These are phyloP conservation scores for Tinospora cordifolia DNA, from an alignment of 164 flowering plant species.

Conservation along the genomic window DNA sequence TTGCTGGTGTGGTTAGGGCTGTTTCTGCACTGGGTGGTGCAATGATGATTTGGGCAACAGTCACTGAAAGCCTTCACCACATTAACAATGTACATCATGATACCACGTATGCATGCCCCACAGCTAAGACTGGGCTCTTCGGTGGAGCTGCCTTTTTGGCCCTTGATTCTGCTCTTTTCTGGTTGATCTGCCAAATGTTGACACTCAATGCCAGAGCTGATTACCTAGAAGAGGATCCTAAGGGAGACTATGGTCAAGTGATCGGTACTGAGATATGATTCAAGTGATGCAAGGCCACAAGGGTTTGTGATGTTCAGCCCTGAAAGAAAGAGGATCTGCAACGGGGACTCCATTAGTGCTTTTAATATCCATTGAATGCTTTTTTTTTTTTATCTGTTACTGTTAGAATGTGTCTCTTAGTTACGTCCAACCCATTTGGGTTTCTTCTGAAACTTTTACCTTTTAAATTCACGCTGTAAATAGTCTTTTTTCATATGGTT, in stretches of 20 bases:
- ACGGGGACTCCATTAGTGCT: background rate
- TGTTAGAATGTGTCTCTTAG: background rate
- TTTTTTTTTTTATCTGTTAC: background rate
- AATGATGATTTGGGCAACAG: constrained; percentile 70
- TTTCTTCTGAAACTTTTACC: background rate
- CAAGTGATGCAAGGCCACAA: constrained; percentile 9
- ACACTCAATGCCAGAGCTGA: constrained; percentile 34
- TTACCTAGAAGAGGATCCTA: constrained; percentile 30
- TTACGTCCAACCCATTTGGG: background rate
- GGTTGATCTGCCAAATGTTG: constrained; percentile 44
- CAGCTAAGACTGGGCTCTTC: constrained; percentile 42
- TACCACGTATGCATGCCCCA: constrained; percentile 23
- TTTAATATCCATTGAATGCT: background rate
- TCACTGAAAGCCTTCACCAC: constrained; percentile 53
- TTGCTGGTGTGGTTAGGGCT: constrained; percentile 27
- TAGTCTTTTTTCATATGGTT: background rate
- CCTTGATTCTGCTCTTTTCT: constrained; percentile 37
- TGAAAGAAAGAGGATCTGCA: background rate
- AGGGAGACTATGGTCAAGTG: constrained; percentile 35
- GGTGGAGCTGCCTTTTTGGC: constrained; percentile 46
- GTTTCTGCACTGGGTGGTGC: constrained; percentile 45
- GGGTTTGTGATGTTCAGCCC: background rate
- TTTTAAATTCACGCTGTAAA: background rate
- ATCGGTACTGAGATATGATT: constrained; percentile 19
- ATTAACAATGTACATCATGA: constrained; percentile 28